A percentile compares a stretch with the other conserved stretches of the same genome.
Conservation (phyloP, 2,329 filamentous ascomycete genomes). For the Lachnellula subtilissima region DNA sequence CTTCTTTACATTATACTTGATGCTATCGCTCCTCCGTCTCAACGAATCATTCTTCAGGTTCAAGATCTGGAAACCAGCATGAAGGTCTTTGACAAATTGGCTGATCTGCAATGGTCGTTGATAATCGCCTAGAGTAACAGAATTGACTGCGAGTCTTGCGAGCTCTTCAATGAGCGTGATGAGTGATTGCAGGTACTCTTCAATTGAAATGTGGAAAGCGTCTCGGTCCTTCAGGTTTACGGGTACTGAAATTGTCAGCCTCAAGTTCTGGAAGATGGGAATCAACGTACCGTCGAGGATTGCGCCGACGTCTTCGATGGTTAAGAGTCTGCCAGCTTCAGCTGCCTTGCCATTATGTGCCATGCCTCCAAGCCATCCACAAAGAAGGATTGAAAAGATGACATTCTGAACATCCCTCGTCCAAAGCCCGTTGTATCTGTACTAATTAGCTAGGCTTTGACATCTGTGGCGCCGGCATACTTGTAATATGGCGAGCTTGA, state of each 20-base stretch:
- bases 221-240: conserved; percentile 88
- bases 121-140: conserved; percentile 87
- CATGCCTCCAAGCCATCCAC: conserved; percentile 77
- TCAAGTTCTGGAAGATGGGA: not conserved
- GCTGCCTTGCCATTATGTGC: conserved; percentile 45
- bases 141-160: conserved; percentile 85
- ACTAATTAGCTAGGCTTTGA: conserved; percentile 4
- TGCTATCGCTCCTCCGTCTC: conserved; percentile 79
- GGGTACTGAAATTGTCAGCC: conserved; percentile 55
- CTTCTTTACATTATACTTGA: conserved; percentile 98
- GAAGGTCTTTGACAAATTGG: conserved; percentile 89
- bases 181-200: conserved; percentile 90
- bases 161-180: conserved; percentile 88
- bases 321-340: conserved; percentile 65
- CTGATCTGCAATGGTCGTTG: conserved; percentile 81
- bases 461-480: conserved; percentile 38
- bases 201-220: conserved; percentile 90
- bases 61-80: conserved; percentile 92
- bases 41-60: conserved; percentile 96
- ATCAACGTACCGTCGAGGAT: conserved; percentile 56
- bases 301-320: conserved; percentile 79
- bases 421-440: conserved; percentile 79
- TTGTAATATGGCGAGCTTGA: conserved; percentile 96
- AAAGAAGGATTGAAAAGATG: conserved; percentile 52
- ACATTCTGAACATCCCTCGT: conserved; percentile 76